Evolutionary conservation across 352 stramenopile species (phyloP).

Genomic region (Pythium angustatum): DNA sequence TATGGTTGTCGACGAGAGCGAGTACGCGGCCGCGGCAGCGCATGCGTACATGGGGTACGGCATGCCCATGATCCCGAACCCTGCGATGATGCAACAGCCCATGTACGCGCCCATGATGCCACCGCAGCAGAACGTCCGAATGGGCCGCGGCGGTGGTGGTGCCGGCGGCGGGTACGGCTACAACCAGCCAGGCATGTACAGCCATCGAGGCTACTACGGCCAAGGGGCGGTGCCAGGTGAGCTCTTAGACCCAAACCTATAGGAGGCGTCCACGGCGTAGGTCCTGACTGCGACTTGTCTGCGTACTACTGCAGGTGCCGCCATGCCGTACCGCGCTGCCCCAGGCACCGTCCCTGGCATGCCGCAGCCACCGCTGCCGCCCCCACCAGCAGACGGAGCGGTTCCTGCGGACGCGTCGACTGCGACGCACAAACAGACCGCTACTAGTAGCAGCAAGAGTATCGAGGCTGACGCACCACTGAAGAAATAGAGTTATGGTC

Average conservation of each 20-base stretch:
- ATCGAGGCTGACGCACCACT: slow-evolving; percentile 5
- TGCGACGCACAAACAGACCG: no score
- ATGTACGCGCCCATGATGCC: slow-evolving; percentile 74
- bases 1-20: slow-evolving; percentile 45
- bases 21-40: slow-evolving; percentile 47
- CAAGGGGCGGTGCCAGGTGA: slow-evolving; percentile 35
- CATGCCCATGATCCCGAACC: slow-evolving; percentile 57
- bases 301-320: slow-evolving; percentile 6
- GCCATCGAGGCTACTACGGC: slow-evolving; percentile 54
- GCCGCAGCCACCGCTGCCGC: slow-evolving; percentile 26
- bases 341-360: slow-evolving; percentile 5
- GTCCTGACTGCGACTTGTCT: no score
- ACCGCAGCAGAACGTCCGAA: slow-evolving; percentile 61
- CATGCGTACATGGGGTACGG: slow-evolving; percentile 72
- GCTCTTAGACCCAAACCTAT: neutral
- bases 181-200: slow-evolving; percentile 56
- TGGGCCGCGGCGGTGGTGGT: slow-evolving; percentile 31
- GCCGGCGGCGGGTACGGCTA: slow-evolving; percentile 35
- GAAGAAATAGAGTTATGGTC: slow-evolving; percentile 27
- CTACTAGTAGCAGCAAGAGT: slow-evolving; percentile 7
- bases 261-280: neutral
- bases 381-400: slow-evolving; percentile 14
- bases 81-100: slow-evolving; percentile 58
- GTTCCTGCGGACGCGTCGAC: neutral
- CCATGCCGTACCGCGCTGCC: slow-evolving; percentile 21